Evolutionary conservation across 2,329 filamentous ascomycete species (phyloP).

Genomic region (Exophiala xenobiotica): DNA sequence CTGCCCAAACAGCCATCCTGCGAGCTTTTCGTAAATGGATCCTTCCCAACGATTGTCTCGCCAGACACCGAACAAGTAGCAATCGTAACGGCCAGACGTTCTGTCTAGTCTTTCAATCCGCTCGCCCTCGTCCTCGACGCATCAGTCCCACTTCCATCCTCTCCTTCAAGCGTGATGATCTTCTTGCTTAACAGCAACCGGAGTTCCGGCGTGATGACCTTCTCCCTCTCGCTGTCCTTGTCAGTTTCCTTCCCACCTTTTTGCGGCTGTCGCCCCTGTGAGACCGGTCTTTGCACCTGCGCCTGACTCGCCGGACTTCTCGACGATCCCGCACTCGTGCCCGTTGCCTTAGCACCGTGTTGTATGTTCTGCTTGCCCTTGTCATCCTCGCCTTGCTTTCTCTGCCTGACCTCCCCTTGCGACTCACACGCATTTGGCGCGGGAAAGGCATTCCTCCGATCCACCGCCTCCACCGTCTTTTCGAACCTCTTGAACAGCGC

Average conservation of each 20-base stretch:
- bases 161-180: constrained; percentile 51
- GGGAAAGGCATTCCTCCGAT: constrained; percentile 87
- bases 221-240: constrained; percentile 38
- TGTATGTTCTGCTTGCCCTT: background rate
- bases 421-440: constrained; percentile 43
- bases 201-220: constrained; percentile 64
- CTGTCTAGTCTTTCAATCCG: constrained; percentile 27
- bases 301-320: background rate
- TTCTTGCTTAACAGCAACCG: constrained; percentile 61
- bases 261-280: constrained; percentile 12
- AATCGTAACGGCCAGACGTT: too few species aligned
- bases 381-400: constrained; percentile 11
- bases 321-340: constrained; percentile 4
- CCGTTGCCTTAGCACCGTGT: background rate
- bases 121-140: constrained; percentile 21
- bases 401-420: constrained; percentile 11
- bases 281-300: background rate
- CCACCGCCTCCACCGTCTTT: constrained; percentile 82
- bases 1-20: too few species aligned
- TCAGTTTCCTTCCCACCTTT: constrained; percentile 27
- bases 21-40: too few species aligned
- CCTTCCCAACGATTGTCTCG: too few species aligned
- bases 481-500: constrained; percentile 84
- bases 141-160: constrained; percentile 10
- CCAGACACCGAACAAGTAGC: too few species aligned